Evolutionary conservation across 179 eudicot species (phyloP).

Genomic region (Actinidia polygama): DNA sequence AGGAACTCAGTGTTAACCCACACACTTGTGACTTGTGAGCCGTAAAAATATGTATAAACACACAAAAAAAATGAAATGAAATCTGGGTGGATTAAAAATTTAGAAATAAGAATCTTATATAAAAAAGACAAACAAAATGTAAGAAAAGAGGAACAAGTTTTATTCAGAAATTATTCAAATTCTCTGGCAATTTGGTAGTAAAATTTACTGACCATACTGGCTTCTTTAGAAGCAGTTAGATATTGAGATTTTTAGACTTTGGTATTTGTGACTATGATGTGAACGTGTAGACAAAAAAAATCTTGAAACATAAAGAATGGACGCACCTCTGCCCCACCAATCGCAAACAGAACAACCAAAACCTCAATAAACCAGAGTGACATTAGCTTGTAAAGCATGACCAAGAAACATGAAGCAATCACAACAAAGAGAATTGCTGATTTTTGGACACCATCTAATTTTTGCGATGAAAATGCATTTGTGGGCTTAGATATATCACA

Average conservation of each 20-base stretch:
- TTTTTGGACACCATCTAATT: too few relatives aligned
- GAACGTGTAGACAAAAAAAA: neutral
- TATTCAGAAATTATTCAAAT: neutral
- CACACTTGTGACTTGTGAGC: too few relatives aligned
- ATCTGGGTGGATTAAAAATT: slow-evolving; percentile 1
- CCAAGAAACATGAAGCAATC: slow-evolving; percentile 87
- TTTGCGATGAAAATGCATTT: too few relatives aligned
- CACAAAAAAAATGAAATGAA: slow-evolving; percentile 1
- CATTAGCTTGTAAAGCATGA: slow-evolving; percentile 98
- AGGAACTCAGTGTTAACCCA: neutral
- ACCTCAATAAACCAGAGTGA: slow-evolving; percentile 86
- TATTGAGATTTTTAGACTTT: neutral
- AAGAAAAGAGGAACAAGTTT: slow-evolving; percentile 10
- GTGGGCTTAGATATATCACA: too few relatives aligned
- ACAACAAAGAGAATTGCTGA: slow-evolving; percentile 87
- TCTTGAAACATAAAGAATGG: neutral
- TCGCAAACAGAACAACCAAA: slow-evolving; percentile 87
- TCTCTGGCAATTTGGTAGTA: neutral
- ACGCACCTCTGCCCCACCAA: slow-evolving; percentile 94
- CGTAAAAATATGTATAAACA: neutral
- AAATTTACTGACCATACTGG: neutral
- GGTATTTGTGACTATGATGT: neutral
- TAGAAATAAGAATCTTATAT: neutral
- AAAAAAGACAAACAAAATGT: neutral
- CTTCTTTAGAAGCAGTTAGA: neutral